Percentiles rank a stretch among this genome's conserved stretches.
Conservation (phyloP, 495 filamentous ascomycete species). For the Neurospora terricola region DNA sequence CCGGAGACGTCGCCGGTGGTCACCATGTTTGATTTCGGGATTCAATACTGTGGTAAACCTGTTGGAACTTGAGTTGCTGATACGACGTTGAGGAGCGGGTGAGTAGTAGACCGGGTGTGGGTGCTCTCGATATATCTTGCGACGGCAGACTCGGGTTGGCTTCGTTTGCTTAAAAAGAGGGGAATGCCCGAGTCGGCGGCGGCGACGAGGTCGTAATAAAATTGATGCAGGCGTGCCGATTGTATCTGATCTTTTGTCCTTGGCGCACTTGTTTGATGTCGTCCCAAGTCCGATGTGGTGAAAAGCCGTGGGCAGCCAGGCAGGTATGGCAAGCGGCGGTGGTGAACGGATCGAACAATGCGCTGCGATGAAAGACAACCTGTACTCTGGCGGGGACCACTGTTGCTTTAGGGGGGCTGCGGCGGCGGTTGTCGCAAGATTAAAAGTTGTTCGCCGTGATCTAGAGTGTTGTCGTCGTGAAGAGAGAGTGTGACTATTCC, state of each 20-base stretch:
- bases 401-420: background rate
- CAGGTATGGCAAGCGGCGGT: background rate
- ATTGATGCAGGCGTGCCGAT: background rate
- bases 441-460: background rate
- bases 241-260: background rate
- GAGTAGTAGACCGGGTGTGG: background rate
- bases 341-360: background rate
- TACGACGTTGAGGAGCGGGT: background rate
- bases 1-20: conserved; percentile 22
- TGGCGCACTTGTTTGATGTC: background rate
- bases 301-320: background rate
- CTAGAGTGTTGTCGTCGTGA: background rate
- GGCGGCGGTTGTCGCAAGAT: background rate
- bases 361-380: background rate
- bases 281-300: background rate
- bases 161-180: background rate
- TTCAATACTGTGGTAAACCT: background rate
- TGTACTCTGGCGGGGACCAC: background rate
- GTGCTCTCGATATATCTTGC: background rate
- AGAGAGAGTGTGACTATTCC: background rate
- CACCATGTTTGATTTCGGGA: conserved; percentile 19
- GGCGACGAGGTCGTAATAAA: background rate
- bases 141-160: background rate
- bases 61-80: background rate
- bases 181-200: background rate